Conservation (phyloP, 257 asterid genomes). For the Plantago elongata region DNA sequence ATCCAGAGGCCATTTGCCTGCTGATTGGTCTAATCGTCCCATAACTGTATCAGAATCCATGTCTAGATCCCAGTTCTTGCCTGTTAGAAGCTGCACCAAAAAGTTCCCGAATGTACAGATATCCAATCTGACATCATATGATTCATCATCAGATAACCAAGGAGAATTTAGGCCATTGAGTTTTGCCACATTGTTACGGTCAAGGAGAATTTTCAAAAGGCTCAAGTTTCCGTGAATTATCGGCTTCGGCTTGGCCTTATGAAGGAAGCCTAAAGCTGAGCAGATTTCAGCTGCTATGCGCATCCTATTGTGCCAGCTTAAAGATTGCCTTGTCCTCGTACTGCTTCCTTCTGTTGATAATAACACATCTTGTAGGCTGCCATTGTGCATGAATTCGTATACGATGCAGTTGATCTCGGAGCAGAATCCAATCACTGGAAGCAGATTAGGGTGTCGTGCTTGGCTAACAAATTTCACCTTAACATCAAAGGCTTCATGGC, state of each 20-base stretch:
- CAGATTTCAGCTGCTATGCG: constrained; percentile 54
- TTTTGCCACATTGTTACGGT: constrained; percentile 40
- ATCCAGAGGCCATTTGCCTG: constrained; percentile 65
- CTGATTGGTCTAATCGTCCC: constrained; percentile 34
- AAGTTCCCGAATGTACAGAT: constrained; percentile 52
- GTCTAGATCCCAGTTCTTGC: constrained; percentile 35
- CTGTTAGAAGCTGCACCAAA: constrained; percentile 53
- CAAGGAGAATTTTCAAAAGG: constrained; percentile 59
- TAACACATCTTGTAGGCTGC: constrained; percentile 49
- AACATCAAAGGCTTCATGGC: constrained; percentile 31
- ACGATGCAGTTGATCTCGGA: constrained; percentile 50
- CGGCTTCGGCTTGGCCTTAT: constrained; percentile 50
- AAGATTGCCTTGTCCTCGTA: constrained; percentile 25
- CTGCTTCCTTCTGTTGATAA: constrained; percentile 33
- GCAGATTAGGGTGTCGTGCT: constrained; percentile 52
- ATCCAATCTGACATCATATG: constrained; percentile 30
- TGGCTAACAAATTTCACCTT: constrained; percentile 47
- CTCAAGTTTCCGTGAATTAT: constrained; percentile 53
- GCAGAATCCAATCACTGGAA: constrained; percentile 60
- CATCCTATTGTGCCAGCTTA: constrained; percentile 53
- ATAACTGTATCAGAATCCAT: constrained; percentile 24
- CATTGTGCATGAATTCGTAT: constrained; percentile 53
- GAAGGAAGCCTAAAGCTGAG: constrained; percentile 56
- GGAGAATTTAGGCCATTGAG: constrained; percentile 29
- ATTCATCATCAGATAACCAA: constrained; percentile 8